Evolutionary conservation across 148 eudicot species (phyloP), one percentile per base, ranked within the genome.

Genomic region (Rhododendron ovatum): DNA sequence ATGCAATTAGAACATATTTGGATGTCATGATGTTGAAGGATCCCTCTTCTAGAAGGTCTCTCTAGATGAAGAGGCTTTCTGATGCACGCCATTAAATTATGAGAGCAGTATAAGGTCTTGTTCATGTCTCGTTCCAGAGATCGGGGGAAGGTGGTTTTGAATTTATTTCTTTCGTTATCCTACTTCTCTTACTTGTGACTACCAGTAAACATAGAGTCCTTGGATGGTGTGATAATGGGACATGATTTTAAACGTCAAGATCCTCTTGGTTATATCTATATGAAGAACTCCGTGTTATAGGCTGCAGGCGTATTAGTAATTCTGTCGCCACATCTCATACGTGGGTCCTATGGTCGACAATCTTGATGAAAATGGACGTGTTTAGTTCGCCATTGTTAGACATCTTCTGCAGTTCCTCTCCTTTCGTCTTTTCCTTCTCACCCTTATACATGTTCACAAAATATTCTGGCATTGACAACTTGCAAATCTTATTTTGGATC

Each of bases 401-500:
- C 37, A 51, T 76, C 61, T 85, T 37, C 8, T 28, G 9, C 69
- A 78, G 28, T 82, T 61, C 51, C 51, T 82, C 50, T 13, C 22
- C 43, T 61, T 59, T 20, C 5, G 1, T 22, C 45, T 39, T 61
- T 61, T 61, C 24, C 28, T 80, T 80, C 33, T 4, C 22, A 30
- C 43, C 67, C 43, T 57, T 41, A 20, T 59, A 63, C 59, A 57
- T 18, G 55, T 63, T 28, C 2, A 18, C 13, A 33, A 48, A 48
- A 33, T n/a, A 17, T 61, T 50, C 47, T 77, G 13, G 24, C 53
- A 11, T 86, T 83, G 78, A 85, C 67, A 26, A 41, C 88, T 81
- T 81, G 67, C 73, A 69, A 73, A 74, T 84, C 84, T 39, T 85
- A 61, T 83, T 45, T 85, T 89, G 85, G 69, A 86, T 90, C 92